A percentile compares a stretch with the other conserved stretches of the same genome.
phyloP scores from a whole-genome alignment of 2,329 filamentous ascomycete genomes.

The Colletotrichum orbiculare region DNA sequence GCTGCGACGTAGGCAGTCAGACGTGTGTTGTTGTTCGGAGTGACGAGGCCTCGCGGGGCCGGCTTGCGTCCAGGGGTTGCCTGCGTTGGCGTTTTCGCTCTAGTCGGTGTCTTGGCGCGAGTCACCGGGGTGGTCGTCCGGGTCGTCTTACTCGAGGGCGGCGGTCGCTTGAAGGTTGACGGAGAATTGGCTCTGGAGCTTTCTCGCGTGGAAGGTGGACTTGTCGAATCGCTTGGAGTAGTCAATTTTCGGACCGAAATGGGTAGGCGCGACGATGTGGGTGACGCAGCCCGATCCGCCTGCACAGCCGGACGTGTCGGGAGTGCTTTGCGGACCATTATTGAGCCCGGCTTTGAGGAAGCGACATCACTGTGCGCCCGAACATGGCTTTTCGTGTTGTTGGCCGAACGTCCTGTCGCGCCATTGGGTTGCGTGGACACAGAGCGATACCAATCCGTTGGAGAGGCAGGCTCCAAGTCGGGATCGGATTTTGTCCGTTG shows the following conservation, averaged over 20 bases:
- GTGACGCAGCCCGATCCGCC: conserved; percentile 41
- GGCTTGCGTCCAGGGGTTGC: conserved; percentile 49
- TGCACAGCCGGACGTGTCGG: conserved; percentile 38
- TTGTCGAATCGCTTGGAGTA: conserved; percentile 41
- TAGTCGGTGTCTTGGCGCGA: conserved; percentile 57
- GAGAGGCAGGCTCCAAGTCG: conserved; percentile 70
- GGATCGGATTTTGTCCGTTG: conserved; percentile 67
- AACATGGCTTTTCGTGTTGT: conserved; percentile 48
- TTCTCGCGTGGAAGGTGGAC: conserved; percentile 51
- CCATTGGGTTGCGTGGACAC: conserved; percentile 42
- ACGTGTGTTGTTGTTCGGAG: conserved; percentile 64
- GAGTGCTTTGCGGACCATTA: conserved; percentile 47
- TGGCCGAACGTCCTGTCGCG: conserved; percentile 23
- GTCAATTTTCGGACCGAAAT: conserved; percentile 56
- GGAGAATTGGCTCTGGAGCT: conserved; percentile 66
- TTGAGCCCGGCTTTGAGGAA: conserved; percentile 46
- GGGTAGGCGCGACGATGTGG: conserved; percentile 55
- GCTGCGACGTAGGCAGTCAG: conserved; percentile 80
- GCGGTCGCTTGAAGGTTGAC: conserved; percentile 55
- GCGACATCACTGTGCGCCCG: conserved; percentile 72
- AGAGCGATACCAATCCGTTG: conserved; percentile 72
- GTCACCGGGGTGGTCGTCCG: conserved; percentile 52
- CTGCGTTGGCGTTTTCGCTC: conserved; percentile 57
- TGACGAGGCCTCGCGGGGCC: conserved; percentile 54
- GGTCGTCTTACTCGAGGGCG: conserved; percentile 53